phyloP scores from a whole-genome alignment of 192 early-diverging fungal genomes.

The Mortierella claussenii region DNA sequence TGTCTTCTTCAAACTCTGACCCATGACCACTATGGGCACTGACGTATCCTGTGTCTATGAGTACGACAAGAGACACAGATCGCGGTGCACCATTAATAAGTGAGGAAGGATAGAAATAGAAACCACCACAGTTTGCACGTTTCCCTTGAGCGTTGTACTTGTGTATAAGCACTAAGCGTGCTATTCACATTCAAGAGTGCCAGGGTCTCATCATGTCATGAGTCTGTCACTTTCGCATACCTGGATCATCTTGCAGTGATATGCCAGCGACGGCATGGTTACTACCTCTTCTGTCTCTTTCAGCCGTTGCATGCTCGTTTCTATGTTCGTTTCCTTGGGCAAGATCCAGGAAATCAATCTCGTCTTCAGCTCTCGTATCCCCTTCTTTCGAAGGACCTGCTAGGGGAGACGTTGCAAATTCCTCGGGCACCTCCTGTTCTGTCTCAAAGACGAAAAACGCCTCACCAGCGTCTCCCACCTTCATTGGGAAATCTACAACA shows the following conservation, averaged over 20 bases:
- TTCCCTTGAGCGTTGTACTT: no score
- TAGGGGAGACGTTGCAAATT: slow-evolving; percentile 94
- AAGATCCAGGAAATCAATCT: slow-evolving; percentile 50
- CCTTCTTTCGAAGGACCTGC: slow-evolving; percentile 66
- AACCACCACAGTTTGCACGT: no score
- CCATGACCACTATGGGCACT: slow-evolving; percentile 48
- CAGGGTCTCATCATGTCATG: no score
- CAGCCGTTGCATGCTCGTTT: no score
- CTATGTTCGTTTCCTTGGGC: slow-evolving; percentile 17
- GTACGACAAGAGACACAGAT: neutral
- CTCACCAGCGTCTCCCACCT: slow-evolving; percentile 95
- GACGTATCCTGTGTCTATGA: slow-evolving; percentile 36
- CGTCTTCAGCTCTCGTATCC: slow-evolving; percentile 32
- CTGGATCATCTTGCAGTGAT: slow-evolving; percentile 13
- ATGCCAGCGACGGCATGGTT: neutral
- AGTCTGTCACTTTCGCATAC: no score
- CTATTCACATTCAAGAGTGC: no score
- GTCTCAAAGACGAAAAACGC: slow-evolving; percentile 98
- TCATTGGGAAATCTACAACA: slow-evolving; percentile 87
- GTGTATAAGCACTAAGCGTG: no score
- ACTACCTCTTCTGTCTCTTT: neutral
- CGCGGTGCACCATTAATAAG: neutral
- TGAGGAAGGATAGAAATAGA: no score
- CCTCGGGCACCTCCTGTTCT: slow-evolving; percentile 87
- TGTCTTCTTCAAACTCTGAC: slow-evolving; percentile 45